A percentile compares a stretch with the other conserved stretches of the same genome.
Conservation (phyloP, 2,329 filamentous ascomycete genomes). For the Hirsutella thompsonii region DNA sequence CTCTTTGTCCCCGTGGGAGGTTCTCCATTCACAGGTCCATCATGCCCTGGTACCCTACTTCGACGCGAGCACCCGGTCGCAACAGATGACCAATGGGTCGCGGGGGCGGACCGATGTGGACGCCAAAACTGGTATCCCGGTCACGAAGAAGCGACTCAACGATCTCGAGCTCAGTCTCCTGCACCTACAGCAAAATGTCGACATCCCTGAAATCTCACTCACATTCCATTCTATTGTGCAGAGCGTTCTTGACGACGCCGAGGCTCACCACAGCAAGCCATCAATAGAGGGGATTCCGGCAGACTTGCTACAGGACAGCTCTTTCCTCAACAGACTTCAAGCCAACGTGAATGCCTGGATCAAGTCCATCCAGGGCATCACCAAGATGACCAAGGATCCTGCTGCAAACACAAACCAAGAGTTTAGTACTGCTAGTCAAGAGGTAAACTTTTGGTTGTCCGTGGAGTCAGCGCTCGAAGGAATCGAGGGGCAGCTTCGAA, state of each 20-base stretch:
- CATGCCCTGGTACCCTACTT: constrained; percentile 91
- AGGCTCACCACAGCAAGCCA: constrained; percentile 51
- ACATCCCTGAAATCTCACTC: constrained; percentile 85
- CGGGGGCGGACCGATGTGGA: constrained; percentile 75
- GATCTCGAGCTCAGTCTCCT: constrained; percentile 84
- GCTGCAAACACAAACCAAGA: constrained; percentile 42
- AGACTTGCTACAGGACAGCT: constrained; percentile 71
- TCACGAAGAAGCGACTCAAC: constrained; percentile 94
- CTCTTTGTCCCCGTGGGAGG: constrained; percentile 74
- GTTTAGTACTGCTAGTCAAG: constrained; percentile 70
- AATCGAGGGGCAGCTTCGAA: constrained; percentile 78
- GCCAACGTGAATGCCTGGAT: constrained; percentile 96
- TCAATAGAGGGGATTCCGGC: constrained; percentile 67
- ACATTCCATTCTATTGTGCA: constrained; percentile 84
- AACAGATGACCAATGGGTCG: constrained; percentile 51
- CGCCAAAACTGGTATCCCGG: constrained; percentile 85
- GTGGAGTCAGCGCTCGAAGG: constrained; percentile 91
- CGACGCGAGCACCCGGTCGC: constrained; percentile 83
- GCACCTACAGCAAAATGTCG: constrained; percentile 93
- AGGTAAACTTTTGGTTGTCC: constrained; percentile 98
- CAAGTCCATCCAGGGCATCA: constrained; percentile 93
- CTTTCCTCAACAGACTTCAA: constrained; percentile 87
- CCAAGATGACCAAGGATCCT: constrained; percentile 82
- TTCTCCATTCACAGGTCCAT: constrained; percentile 83
- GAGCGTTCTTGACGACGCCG: constrained; percentile 67